A percentile compares a stretch with the other conserved stretches of the same genome.
Evolutionary conservation across 306 rosid species (phyloP).

Genomic region (Adenanthera pavonina): DNA sequence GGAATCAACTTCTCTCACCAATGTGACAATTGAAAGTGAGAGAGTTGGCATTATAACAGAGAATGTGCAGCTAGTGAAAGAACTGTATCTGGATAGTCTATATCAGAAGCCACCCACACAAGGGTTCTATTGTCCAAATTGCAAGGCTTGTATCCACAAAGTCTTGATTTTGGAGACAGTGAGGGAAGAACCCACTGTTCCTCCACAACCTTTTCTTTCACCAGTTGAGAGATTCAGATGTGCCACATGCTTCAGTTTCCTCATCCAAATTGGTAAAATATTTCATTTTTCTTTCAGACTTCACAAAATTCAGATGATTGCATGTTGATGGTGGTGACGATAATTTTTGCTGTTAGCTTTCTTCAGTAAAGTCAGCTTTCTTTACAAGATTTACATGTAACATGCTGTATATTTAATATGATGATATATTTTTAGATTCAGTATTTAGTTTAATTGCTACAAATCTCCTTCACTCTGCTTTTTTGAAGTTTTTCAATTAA

Average conservation of each 20-base stretch:
- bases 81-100: constrained; percentile 56
- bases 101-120: constrained; percentile 55
- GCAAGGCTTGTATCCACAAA: constrained; percentile 73
- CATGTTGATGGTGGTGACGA: background rate
- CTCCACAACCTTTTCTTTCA: background rate
- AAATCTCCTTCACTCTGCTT: too few species aligned
- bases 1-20: constrained; percentile 29
- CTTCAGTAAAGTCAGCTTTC: too few species aligned
- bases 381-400: too few species aligned
- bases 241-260: constrained; percentile 73
- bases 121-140: constrained; percentile 60
- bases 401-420: too few species aligned
- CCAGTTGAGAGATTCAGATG: constrained; percentile 37
- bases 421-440: too few species aligned
- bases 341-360: too few species aligned
- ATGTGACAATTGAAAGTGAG: constrained; percentile 33
- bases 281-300: background rate
- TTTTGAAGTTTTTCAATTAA: background rate
- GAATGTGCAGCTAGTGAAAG: constrained; percentile 40
- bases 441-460: too few species aligned
- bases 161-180: constrained; percentile 51
- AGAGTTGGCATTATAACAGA: constrained; percentile 36
- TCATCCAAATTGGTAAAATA: constrained; percentile 57
- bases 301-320: background rate
- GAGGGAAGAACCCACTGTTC: constrained; percentile 3